Evolutionary conservation across 2,329 filamentous ascomycete species (phyloP).

Genomic region (Trichoderma koningiopsis): DNA sequence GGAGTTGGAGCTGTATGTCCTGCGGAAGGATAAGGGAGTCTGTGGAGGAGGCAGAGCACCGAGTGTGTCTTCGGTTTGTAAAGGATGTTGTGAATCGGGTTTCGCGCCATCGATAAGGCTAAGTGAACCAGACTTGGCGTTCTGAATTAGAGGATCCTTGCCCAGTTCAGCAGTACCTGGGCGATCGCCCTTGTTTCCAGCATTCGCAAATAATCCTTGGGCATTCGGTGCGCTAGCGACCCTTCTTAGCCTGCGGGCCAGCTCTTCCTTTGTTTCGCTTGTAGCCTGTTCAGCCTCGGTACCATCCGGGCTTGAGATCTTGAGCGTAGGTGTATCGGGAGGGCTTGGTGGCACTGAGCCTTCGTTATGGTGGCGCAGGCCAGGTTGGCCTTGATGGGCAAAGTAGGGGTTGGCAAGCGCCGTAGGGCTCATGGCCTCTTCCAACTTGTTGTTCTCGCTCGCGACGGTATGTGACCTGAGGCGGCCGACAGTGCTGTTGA

Average conservation of each 20-base stretch:
- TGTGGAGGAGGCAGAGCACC: conserved; percentile 67
- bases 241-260: conserved; percentile 87
- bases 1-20: conserved; percentile 98
- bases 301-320: conserved; percentile 68
- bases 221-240: conserved; percentile 97
- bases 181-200: conserved; percentile 54
- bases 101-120: conserved; percentile 40
- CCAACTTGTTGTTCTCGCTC: conserved; percentile 88
- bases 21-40: conserved; percentile 74
- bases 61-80: conserved; percentile 54
- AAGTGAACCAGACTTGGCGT: conserved; percentile 48
- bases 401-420: conserved; percentile 97
- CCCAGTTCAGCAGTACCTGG: conserved; percentile 84
- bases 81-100: conserved; percentile 39
- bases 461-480: conserved; percentile 88
- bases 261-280: conserved; percentile 84
- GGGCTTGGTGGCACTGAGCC: conserved; percentile 90
- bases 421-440: conserved; percentile 87
- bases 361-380: conserved; percentile 91
- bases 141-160: conserved; percentile 71
- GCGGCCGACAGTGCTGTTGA: conserved; percentile 80
- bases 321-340: conserved; percentile 82
- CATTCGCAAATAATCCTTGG: conserved; percentile 78
- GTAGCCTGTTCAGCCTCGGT: conserved; percentile 67
- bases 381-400: conserved; percentile 90